Evolutionary conservation across 2,329 filamentous ascomycete genomes (phyloP), one percentile per base, ranked within the genome.

Genomic region (Colletotrichum musae): DNA sequence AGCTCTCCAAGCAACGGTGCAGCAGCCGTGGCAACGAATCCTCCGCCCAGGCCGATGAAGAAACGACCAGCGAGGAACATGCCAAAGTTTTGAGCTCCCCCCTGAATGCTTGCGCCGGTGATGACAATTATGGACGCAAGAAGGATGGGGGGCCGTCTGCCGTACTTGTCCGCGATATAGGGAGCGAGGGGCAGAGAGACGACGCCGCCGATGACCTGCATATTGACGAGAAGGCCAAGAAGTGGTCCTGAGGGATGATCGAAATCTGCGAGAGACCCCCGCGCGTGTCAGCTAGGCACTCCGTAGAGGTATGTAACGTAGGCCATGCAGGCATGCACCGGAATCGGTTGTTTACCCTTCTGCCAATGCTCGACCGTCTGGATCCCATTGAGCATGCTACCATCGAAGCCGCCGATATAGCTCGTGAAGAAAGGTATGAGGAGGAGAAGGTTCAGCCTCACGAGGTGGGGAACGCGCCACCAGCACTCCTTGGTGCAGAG

Each of bases 181-280:
- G 79, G 77, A 12, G 80, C 77, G 15, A 82, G 72, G 32, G 78
- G 77, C 1, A 82, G 64, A 0, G 75, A 75, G 12, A 82, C 50
- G 6, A 68, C 58, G 50, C 73, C 73, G 18, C 60, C 63, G 24
- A 47, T 71, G 13, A 61, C 47, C 41, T 61, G 58, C 58, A 61
- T 61, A 9, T 32, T 32, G 7, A 32, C 28, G 3, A 32, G 28
- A 32, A 32, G 28, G 28, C 28, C 28, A 32, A 32, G 28, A 32
- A 32, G 28, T 3, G 28, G 28, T 32, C 28, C 28, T 32, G 28
- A 32, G 28, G 28, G 28, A 4, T 32, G 28, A 32, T 32, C 28
- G 28, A 32, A 32, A 32, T 32, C 28, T 32, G 28, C 4, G 28
- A 32, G 28, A 32, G 28, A 32, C 28, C 4, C 5, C 28, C 28